phyloP scores from a whole-genome alignment of 495 filamentous ascomycete species.

The Xylaria scruposa region DNA sequence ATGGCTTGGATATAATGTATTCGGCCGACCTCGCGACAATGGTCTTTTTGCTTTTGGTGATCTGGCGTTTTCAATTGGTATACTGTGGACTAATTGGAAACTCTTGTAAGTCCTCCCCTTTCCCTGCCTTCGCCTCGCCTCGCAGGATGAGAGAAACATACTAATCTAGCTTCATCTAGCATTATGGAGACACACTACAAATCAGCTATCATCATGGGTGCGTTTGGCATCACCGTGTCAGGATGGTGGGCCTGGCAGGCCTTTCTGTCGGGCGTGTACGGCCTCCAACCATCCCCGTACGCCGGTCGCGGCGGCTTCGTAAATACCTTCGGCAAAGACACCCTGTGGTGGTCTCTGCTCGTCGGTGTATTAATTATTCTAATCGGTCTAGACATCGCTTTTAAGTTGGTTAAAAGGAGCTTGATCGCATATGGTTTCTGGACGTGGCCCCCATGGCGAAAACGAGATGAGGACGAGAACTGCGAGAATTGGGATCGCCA shows the following conservation, averaged over 20 bases:
- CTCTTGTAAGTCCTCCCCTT: conserved; percentile 62
- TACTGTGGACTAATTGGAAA: conserved; percentile 77
- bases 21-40: conserved; percentile 46
- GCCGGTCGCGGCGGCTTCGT: conserved; percentile 72
- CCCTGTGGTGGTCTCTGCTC: conserved; percentile 78
- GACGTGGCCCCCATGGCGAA: conserved; percentile 41
- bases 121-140: background rate
- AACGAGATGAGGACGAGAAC: conserved; percentile 30
- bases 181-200: conserved; percentile 84
- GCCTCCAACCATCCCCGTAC: conserved; percentile 67
- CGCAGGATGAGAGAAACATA: background rate
- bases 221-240: conserved; percentile 63
- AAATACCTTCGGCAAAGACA: conserved; percentile 69
- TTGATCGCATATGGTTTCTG: conserved; percentile 46
- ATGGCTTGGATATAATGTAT: conserved; percentile 68
- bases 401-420: conserved; percentile 44
- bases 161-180: conserved; percentile 32
- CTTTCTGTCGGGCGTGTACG: conserved; percentile 71
- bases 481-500: conserved; percentile 54
- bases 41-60: conserved; percentile 78
- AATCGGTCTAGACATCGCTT: conserved; percentile 42
- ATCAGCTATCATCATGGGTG: conserved; percentile 65
- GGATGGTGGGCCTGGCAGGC: conserved; percentile 73
- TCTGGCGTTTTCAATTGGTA: conserved; percentile 72
- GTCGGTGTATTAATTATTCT: conserved; percentile 50